Evolutionary conservation across 2,329 filamentous ascomycete genomes (phyloP).

Genomic region (Cladosporium colombiae): DNA sequence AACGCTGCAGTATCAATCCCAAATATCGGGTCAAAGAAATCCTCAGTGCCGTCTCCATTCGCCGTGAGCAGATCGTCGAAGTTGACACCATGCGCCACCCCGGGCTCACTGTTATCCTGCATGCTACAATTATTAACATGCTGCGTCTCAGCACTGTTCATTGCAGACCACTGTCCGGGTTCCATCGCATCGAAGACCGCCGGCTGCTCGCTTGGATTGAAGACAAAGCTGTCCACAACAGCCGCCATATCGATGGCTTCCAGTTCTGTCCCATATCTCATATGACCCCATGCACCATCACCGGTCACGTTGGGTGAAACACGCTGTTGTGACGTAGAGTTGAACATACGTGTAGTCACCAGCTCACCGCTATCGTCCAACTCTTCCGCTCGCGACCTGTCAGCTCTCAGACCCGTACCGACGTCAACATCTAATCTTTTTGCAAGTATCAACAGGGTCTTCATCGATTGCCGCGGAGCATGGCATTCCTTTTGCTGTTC

Average conservation of each 20-base stretch:
- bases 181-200: background rate
- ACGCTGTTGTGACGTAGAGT: background rate
- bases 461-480: background rate
- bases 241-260: background rate
- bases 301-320: background rate
- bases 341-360: too few species aligned
- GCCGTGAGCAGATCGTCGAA: background rate
- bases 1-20: background rate
- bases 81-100: background rate
- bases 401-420: background rate
- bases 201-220: background rate
- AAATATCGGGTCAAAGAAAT: background rate
- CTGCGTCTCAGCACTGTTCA: background rate
- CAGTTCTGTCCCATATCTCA: background rate
- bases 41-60: background rate
- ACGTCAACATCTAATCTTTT: background rate
- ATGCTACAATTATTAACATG: background rate
- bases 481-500: slow-evolving; percentile 4
- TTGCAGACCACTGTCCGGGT: background rate
- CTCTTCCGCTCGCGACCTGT: background rate
- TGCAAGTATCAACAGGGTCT: background rate
- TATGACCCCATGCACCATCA: background rate
- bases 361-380: background rate
- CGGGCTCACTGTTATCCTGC: background rate
- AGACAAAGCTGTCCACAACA: background rate